Conservation (phyloP, 1,284 basidiomycete species). For the Ganoderma sinense region DNA sequence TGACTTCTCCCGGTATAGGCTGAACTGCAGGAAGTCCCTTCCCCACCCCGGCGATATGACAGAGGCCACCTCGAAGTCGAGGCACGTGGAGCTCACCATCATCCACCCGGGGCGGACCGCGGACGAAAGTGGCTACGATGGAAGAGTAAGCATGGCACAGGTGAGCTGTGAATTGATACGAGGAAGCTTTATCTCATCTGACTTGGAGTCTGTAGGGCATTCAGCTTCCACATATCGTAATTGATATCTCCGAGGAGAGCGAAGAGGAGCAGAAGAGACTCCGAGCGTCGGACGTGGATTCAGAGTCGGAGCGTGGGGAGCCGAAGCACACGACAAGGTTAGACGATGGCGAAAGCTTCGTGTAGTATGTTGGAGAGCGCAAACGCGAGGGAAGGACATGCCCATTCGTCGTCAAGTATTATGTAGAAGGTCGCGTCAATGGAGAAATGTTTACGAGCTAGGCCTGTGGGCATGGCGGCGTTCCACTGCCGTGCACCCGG, state of each 20-base stretch:
- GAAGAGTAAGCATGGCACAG: background rate
- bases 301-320: background rate
- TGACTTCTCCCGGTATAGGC: background rate
- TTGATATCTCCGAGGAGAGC: background rate
- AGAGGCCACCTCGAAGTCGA: background rate
- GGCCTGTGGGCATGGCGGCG: no score
- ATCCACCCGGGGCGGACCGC: background rate
- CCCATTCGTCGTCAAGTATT: no score
- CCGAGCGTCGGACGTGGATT: background rate
- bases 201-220: background rate
- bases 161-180: background rate
- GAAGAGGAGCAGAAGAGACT: background rate
- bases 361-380: background rate
- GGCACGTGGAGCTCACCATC: background rate
- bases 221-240: background rate
- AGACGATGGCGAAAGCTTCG: background rate
- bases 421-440: no score
- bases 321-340: background rate
- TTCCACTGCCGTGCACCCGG: no score
- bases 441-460: no score
- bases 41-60: background rate
- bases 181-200: background rate
- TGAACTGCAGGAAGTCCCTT: background rate
- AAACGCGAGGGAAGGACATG: no score
- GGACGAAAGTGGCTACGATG: background rate